Evolutionary conservation across 352 stramenopile genomes (phyloP), one percentile per base, ranked within the genome.

Genomic region (Phytopythium chamaehyphon): DNA sequence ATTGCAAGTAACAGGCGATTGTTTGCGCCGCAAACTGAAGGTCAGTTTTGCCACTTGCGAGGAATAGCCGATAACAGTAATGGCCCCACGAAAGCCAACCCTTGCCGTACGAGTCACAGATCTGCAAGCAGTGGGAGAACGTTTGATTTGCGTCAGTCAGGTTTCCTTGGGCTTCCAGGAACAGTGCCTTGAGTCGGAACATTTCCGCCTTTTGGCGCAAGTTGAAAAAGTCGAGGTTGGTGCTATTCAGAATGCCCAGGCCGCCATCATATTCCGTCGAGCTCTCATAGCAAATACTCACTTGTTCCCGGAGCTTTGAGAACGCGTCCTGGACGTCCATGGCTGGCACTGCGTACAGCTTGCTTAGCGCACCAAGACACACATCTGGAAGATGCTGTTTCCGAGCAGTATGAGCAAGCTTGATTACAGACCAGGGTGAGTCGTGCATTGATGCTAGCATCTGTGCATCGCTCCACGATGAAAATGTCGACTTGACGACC

Each of bases 71-170:
- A 47, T 96, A 93, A 57, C 87, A 95, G 56, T 95, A 96, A 50
- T 93, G 78, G n/a, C 89, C 91, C 91, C 91, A 98, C 18, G 84
- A 96, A n/a, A 97, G 74, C 91, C 91, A 98, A n/a, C 87, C 90
- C 55, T 97, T 97, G 45, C 84, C 91, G 46, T 96, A 97, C 54
- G 78, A 94, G 60, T 94, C 83, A 33, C 84, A 96, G 59, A 97
- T 89, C 62, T 97, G 86, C 28, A 98, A 65, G 33, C 87, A 90
- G 50, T 96, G 78, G 35, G 87, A 96, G 53, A 96, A 97, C 7
- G 87, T 93, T 52, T 93, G 70, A 58, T 97, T 96, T 0, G 91
- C 91, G n/a, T 94, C 79, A 14, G 56, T 54, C 22, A 77, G 60
- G 24, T 77, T 73, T 24, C 87, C 89, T 55, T 96, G 76, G 7